A percentile compares a stretch with the other conserved stretches of the same genome.
phyloP scores from a whole-genome alignment of 768 basidiomycete species.

The Hygrophorus pudorinus region DNA sequence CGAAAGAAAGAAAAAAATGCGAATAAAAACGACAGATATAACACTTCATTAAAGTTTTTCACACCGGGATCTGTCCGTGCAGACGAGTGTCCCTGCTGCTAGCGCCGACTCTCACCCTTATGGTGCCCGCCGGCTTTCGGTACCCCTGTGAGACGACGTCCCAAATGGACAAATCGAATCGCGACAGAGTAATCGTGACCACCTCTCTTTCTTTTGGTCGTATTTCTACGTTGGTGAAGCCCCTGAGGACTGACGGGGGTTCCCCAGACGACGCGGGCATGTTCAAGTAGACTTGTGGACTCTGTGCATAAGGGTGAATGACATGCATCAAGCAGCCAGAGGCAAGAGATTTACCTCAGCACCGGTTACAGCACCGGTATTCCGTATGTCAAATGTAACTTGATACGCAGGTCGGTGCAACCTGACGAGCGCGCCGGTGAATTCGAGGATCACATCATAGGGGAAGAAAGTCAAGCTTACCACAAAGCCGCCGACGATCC shows the following conservation, averaged over 20 bases:
- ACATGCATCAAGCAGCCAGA: background rate
- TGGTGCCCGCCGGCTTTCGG: conserved; percentile 54
- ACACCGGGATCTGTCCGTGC: conserved; percentile 28
- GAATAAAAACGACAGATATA: too few species aligned
- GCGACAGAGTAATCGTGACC: conserved; percentile 49
- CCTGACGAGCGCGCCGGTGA: conserved; percentile 23
- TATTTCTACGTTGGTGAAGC: conserved; percentile 54
- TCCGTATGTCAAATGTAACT: conserved; percentile 56
- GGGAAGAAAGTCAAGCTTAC: conserved; percentile 18
- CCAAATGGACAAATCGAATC: conserved; percentile 71
- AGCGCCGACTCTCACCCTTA: conserved; percentile 54
- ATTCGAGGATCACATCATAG: background rate
- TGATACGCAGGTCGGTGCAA: conserved; percentile 55
- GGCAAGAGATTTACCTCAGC: conserved; percentile 39
- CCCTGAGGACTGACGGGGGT: conserved; percentile 62
- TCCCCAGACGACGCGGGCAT: conserved; percentile 54
- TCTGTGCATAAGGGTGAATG: conserved; percentile 24
- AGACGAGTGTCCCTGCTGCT: conserved; percentile 58
- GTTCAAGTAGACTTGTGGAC: conserved; percentile 69
- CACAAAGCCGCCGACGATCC: conserved; percentile 58
- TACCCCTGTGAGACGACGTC: conserved; percentile 67
- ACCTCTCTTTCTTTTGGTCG: conserved; percentile 32
- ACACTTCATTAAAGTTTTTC: background rate
- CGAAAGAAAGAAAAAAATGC: too few species aligned
- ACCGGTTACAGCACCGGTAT: conserved; percentile 54